These are phyloP conservation scores for Ettlia oleoabundans DNA, from an alignment of 139 green algal species.

Conservation along the genomic window DNA sequence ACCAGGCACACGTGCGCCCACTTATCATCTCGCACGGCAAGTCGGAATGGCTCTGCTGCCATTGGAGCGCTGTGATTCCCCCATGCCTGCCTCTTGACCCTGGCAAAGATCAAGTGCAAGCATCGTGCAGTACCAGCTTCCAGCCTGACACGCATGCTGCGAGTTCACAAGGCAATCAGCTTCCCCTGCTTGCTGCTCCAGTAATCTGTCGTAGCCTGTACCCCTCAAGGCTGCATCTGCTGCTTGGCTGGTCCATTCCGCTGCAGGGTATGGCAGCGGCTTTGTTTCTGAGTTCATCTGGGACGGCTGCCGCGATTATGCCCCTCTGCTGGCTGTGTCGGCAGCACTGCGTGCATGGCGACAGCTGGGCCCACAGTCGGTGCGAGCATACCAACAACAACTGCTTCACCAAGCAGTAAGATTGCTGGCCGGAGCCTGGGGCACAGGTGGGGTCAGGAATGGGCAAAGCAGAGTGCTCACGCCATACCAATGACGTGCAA, in stretches of 20 bases:
- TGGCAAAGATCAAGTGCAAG: neutral
- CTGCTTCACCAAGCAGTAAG: conserved; percentile 36
- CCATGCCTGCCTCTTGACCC: too few relatives aligned
- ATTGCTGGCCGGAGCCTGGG: neutral
- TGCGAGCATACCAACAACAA: conserved; percentile 44
- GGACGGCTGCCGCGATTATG: conserved; percentile 73
- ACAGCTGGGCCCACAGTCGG: conserved; percentile 20
- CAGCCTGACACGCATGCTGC: neutral
- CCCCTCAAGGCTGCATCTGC: too few relatives aligned
- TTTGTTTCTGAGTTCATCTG: conserved; percentile 66
- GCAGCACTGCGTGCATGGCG: conserved; percentile 61
- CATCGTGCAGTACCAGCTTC: neutral
- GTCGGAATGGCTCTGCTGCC: too few relatives aligned
- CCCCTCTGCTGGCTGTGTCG: conserved; percentile 62
- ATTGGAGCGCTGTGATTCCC: too few relatives aligned
- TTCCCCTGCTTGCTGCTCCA: too few relatives aligned
- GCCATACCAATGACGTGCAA: too few relatives aligned
- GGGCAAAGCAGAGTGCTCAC: neutral
- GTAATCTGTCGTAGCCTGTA: too few relatives aligned
- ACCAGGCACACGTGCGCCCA: conserved; percentile 48
- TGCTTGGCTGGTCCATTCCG: too few relatives aligned
- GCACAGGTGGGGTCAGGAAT: conserved; percentile 16
- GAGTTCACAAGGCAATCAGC: neutral
- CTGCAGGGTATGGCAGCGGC: conserved; percentile 2
- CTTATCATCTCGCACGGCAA: conserved; percentile 67